Conservation (phyloP, 495 filamentous ascomycete species). For the Endocarpon pusillum region DNA sequence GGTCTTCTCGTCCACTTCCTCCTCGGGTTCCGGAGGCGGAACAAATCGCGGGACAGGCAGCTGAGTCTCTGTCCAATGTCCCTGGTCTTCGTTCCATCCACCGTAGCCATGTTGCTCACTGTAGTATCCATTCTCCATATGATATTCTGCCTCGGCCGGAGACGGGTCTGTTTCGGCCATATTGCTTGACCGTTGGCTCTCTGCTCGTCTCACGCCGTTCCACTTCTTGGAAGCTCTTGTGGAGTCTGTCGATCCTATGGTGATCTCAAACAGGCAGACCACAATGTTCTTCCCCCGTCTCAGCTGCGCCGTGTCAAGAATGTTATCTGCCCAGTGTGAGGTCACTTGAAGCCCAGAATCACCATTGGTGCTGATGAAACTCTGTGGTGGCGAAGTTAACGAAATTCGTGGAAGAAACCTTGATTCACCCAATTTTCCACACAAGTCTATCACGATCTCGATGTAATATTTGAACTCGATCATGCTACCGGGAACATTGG, state of each 20-base stretch:
- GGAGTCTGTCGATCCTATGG: constrained; percentile 78
- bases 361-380: constrained; percentile 28
- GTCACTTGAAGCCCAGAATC: constrained; percentile 24
- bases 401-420: constrained; percentile 41
- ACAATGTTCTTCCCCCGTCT: constrained; percentile 79
- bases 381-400: constrained; percentile 31
- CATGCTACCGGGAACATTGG: constrained; percentile 71
- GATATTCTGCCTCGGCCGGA: constrained; percentile 3
- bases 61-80: constrained; percentile 20
- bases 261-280: constrained; percentile 61
- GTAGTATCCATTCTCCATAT: constrained; percentile 6
- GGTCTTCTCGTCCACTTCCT: constrained; percentile 48
- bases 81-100: constrained; percentile 16
- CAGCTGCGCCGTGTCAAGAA: constrained; percentile 80
- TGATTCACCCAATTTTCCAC: constrained; percentile 61
- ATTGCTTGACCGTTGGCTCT: constrained; percentile 13
- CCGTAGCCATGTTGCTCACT: too few relatives aligned
- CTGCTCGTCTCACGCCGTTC: constrained; percentile 11
- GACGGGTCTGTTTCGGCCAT: constrained; percentile 11
- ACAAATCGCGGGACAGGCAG: constrained; percentile 18
- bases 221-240: constrained; percentile 39
- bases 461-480: constrained; percentile 88
- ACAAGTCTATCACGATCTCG: constrained; percentile 81
- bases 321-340: constrained; percentile 48
- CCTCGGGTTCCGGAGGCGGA: constrained; percentile 39